Percentiles rank a stretch among this genome's conserved stretches.
phyloP scores from a whole-genome alignment of 2,329 filamentous ascomycete genomes.

The Diaporthe capsici region DNA sequence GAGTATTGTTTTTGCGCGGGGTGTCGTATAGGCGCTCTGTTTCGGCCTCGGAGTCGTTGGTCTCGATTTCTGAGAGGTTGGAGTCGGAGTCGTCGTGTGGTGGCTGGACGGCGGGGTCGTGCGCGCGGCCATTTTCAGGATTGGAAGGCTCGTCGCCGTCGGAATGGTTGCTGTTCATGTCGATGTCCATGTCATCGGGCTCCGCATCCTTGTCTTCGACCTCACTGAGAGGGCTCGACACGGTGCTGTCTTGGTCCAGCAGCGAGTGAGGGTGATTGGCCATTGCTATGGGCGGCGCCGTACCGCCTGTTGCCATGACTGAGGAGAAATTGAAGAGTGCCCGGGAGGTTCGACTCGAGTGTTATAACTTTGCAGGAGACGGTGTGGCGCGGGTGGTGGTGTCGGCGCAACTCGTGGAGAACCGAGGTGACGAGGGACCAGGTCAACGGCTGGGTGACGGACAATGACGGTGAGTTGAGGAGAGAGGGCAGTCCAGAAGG shows the following conservation, averaged over 20 bases:
- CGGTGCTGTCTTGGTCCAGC: constrained; percentile 74
- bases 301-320: constrained; percentile 65
- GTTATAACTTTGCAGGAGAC: not conserved
- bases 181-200: constrained; percentile 72
- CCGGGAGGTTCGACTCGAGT: not conserved
- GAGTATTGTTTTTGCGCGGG: constrained; percentile 69
- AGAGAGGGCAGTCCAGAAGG: constrained; percentile 13
- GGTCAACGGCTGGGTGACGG: constrained; percentile 8
- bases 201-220: constrained; percentile 85
- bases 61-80: constrained; percentile 68
- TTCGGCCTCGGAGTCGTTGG: constrained; percentile 86
- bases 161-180: constrained; percentile 47
- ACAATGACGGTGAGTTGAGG: constrained; percentile 25
- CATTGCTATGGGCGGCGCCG: constrained; percentile 63
- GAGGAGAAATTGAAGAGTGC: not conserved
- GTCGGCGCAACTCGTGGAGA: constrained; percentile 36
- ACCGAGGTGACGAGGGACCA: constrained; percentile 21
- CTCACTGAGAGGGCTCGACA: constrained; percentile 94
- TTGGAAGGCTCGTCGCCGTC: constrained; percentile 46
- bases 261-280: constrained; percentile 63
- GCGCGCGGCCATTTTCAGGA: constrained; percentile 39
- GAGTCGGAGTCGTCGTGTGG: constrained; percentile 54
- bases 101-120: constrained; percentile 46
- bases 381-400: constrained; percentile 22
- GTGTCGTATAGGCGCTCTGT: constrained; percentile 93